Evolutionary conservation across 75 land plant species (phyloP).

Genomic region (Cryptomeria japonica): DNA sequence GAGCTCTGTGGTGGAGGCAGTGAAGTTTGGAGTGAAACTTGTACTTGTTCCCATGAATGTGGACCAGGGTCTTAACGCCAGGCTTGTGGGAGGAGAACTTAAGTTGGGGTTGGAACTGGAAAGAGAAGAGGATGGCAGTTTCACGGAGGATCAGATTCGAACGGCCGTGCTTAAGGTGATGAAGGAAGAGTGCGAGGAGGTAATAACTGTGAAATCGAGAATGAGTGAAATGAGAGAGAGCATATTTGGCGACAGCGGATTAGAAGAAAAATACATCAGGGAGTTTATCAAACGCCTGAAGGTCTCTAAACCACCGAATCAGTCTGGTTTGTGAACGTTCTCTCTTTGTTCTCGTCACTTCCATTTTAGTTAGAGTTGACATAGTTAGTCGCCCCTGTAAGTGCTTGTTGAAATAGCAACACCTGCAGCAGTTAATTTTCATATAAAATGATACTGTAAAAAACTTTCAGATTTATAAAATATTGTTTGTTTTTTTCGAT

Average conservation of each 20-base stretch:
- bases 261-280: not conserved
- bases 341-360: too few relatives aligned
- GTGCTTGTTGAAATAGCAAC: too few relatives aligned
- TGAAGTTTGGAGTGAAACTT: slow-evolving; percentile 18
- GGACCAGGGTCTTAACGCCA: slow-evolving; percentile 15
- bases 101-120: not conserved
- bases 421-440: too few relatives aligned
- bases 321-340: too few relatives aligned
- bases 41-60: slow-evolving; percentile 4
- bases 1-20: slow-evolving; percentile 32
- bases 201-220: not conserved
- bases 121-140: not conserved
- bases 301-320: not conserved
- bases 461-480: too few relatives aligned
- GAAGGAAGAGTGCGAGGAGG: not conserved
- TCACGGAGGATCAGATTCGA: not conserved
- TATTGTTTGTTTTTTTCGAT: too few relatives aligned
- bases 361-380: too few relatives aligned
- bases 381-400: too few relatives aligned
- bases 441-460: too few relatives aligned
- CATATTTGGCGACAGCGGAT: not conserved
- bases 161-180: not conserved
- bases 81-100: not conserved
- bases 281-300: not conserved
- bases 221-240: not conserved